phyloP scores from a whole-genome alignment of 2,329 filamentous ascomycete genomes.

The Colletotrichum gloeosporioides region DNA sequence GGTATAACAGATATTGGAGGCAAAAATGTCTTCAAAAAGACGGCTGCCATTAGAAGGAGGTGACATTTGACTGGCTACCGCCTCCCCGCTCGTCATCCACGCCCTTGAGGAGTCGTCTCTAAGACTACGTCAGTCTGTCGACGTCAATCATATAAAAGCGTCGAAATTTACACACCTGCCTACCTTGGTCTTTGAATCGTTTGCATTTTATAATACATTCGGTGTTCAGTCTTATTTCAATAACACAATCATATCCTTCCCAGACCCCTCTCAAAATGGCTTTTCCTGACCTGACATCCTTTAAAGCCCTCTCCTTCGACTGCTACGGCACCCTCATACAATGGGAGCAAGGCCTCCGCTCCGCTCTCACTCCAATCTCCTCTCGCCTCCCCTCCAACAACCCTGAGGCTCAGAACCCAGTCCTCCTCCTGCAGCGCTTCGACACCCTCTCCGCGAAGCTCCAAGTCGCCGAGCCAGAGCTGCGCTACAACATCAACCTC shows the following conservation, averaged over 20 bases:
- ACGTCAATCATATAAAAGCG: not conserved
- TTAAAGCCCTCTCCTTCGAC: conserved; percentile 69
- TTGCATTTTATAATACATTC: not conserved
- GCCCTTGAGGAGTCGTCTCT: not conserved
- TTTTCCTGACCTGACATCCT: conserved; percentile 22
- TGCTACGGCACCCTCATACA: conserved; percentile 82
- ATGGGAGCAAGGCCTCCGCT: conserved; percentile 72
- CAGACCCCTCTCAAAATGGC: not conserved
- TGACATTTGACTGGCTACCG: not conserved
- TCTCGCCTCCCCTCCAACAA: conserved; percentile 44
- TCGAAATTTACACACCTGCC: not conserved
- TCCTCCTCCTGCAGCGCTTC: conserved; percentile 46
- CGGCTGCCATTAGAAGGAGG: not conserved
- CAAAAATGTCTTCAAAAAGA: too few relatives aligned
- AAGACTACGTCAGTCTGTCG: too few relatives aligned
- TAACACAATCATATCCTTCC: not conserved
- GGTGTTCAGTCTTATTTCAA: too few relatives aligned
- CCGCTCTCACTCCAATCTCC: conserved; percentile 55
- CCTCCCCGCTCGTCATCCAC: conserved; percentile 11
- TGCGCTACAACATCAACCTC: conserved; percentile 65
- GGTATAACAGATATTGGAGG: not conserved
- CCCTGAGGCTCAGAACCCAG: conserved; percentile 38
- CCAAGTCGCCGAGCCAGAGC: conserved; percentile 57
- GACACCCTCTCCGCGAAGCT: conserved; percentile 51
- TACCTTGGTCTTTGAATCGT: not conserved